Evolutionary conservation across 2,329 filamentous ascomycete species (phyloP).

Genomic region (Colletotrichum nymphaeae): DNA sequence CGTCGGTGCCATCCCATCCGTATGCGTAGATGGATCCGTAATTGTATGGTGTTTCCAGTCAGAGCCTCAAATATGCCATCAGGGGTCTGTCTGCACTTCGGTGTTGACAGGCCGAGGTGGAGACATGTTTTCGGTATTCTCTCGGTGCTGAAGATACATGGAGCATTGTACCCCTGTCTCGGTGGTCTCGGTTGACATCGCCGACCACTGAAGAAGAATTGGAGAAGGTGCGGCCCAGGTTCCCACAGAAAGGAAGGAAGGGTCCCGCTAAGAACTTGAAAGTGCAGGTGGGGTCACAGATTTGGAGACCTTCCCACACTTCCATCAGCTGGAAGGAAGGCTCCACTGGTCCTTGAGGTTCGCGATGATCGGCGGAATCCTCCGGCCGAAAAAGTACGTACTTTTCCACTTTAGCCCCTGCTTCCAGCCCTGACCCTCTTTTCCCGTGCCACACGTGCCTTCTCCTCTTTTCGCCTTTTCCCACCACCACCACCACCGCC

Average conservation of each 20-base stretch:
- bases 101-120: not conserved
- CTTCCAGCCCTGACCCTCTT: not conserved
- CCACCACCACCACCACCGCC: not conserved
- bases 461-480: not conserved
- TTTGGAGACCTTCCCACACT: not conserved
- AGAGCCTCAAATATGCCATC: conserved; percentile 30
- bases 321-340: too few relatives aligned
- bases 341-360: not conserved
- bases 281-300: not conserved
- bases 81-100: conserved; percentile 20
- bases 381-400: not conserved
- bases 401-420: not conserved
- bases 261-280: too few relatives aligned
- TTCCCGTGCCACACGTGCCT: not conserved
- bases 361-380: conserved; percentile 21
- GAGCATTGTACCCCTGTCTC: not conserved
- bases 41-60: conserved; percentile 23
- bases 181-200: conserved; percentile 14
- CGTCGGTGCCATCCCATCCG: conserved; percentile 30
- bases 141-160: conserved; percentile 8
- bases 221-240: not conserved
- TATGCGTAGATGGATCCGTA: not conserved
- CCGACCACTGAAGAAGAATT: conserved; percentile 17
- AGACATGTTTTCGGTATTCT: not conserved
- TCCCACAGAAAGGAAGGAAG: too few relatives aligned